These are phyloP conservation scores for Aspergillus sp. DNA, from an alignment of 2,329 filamentous ascomycete species.

Conservation along the genomic window DNA sequence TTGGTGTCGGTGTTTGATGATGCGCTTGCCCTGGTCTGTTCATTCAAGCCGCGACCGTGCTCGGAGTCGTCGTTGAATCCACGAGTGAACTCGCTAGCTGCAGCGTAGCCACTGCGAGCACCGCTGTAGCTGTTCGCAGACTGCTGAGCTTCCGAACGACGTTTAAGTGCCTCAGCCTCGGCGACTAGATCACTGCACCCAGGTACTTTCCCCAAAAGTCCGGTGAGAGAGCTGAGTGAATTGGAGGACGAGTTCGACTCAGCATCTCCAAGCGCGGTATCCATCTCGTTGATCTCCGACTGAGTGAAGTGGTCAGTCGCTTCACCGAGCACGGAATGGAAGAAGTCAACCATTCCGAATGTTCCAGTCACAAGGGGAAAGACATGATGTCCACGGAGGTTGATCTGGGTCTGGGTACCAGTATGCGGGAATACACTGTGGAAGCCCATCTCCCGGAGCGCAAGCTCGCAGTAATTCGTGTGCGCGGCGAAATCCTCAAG, in stretches of 20 bases:
- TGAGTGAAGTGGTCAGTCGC: conserved; percentile 83
- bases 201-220: conserved; percentile 74
- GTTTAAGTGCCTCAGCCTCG: conserved; percentile 65
- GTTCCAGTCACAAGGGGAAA: conserved; percentile 71
- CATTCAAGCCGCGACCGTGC: conserved; percentile 7
- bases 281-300: conserved; percentile 79
- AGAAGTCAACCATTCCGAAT: conserved; percentile 80
- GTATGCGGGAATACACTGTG: conserved; percentile 71
- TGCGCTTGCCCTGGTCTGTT: conserved; percentile 20
- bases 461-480: conserved; percentile 80
- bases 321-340: conserved; percentile 75
- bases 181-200: conserved; percentile 66
- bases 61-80: conserved; percentile 13
- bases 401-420: conserved; percentile 65
- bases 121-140: conserved; percentile 53
- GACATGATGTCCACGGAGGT: conserved; percentile 63
- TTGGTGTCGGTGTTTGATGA: conserved; percentile 15
- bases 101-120: conserved; percentile 28
- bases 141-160: conserved; percentile 63
- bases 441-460: conserved; percentile 70
- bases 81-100: conserved; percentile 19
- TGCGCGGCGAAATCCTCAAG: conserved; percentile 79
- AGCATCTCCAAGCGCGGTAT: conserved; percentile 70
- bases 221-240: conserved; percentile 63
- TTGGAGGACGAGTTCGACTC: conserved; percentile 49